A percentile compares a stretch with the other conserved stretches of the same genome.
Evolutionary conservation across 140 eudicot species (phyloP).

Genomic region (Cichorium intybus): DNA sequence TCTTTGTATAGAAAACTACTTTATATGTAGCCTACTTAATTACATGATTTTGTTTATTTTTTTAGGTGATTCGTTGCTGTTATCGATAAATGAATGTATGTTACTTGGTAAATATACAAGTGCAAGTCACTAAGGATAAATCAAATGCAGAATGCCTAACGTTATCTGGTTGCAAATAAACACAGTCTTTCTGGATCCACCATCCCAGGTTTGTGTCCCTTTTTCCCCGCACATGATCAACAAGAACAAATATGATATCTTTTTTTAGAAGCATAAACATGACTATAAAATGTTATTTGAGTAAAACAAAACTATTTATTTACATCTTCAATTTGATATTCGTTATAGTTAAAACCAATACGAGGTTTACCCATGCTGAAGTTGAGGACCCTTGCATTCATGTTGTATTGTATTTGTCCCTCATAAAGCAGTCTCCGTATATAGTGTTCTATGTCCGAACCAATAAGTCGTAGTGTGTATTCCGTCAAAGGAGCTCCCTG

Average conservation of each 20-base stretch:
- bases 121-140: too few species aligned
- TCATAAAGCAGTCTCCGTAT: conserved; percentile 74
- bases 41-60: too few species aligned
- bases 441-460: conserved; percentile 90
- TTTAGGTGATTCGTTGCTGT: too few species aligned
- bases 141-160: too few species aligned
- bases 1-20: too few species aligned
- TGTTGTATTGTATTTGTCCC: conserved; percentile 82
- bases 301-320: conserved; percentile 9
- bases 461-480: conserved; percentile 82
- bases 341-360: conserved; percentile 58
- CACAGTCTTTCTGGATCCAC: too few species aligned
- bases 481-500: conserved; percentile 94
- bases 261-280: conserved; percentile 5
- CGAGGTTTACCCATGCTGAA: conserved; percentile 99
- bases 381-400: conserved; percentile 82
- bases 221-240: neutral
- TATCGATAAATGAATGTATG: too few species aligned
- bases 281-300: conserved; percentile 2
- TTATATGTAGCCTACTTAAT: too few species aligned
- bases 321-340: conserved; percentile 51
- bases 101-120: too few species aligned
- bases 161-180: too few species aligned
- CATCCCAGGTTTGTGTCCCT: too few species aligned
- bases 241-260: neutral